Percentiles rank a stretch among this genome's conserved stretches.
These are phyloP conservation scores for Tetracladium marchalianum DNA, from an alignment of 495 filamentous ascomycete species.

Conservation along the genomic window DNA sequence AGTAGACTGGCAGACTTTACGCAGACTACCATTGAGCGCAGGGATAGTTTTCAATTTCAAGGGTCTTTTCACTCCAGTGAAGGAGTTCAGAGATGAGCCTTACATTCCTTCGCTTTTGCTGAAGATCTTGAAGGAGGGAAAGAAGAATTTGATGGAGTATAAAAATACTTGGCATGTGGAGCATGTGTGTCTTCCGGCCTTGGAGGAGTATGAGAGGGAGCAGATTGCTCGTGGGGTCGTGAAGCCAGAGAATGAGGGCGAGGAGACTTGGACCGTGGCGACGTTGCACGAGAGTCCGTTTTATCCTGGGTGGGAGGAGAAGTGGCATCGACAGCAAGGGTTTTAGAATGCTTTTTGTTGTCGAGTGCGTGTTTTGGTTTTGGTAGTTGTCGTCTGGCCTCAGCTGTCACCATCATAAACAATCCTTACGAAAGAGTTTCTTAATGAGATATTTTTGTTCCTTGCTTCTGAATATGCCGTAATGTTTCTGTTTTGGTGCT, in stretches of 20 bases:
- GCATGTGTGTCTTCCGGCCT: conserved; percentile 57
- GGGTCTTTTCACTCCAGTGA: conserved; percentile 70
- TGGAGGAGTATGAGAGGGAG: conserved; percentile 60
- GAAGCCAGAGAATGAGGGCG: conserved; percentile 33
- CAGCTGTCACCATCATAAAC: too few relatives aligned
- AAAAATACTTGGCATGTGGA: conserved; percentile 82
- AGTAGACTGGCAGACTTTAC: conserved; percentile 90
- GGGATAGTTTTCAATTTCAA: conserved; percentile 88
- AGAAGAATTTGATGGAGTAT: conserved; percentile 67
- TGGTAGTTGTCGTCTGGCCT: too few relatives aligned
- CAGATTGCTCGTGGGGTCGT: conserved; percentile 57
- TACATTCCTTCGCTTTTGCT: conserved; percentile 59
- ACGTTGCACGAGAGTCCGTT: conserved; percentile 80
- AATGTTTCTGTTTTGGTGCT: too few relatives aligned
- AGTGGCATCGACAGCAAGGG: conserved; percentile 72
- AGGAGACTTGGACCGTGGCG: conserved; percentile 48
- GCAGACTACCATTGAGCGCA: conserved; percentile 67
- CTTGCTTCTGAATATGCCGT: too few relatives aligned
- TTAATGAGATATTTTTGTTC: too few relatives aligned
- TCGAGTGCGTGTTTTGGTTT: too few relatives aligned
- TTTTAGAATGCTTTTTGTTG: conserved; percentile 33
- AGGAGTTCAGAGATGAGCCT: conserved; percentile 64
- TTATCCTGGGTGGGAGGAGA: conserved; percentile 75
- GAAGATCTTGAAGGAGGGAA: conserved; percentile 63
- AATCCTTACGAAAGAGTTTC: too few relatives aligned